phyloP scores from a whole-genome alignment of 768 basidiomycete genomes.

The Harrya chromipes region DNA sequence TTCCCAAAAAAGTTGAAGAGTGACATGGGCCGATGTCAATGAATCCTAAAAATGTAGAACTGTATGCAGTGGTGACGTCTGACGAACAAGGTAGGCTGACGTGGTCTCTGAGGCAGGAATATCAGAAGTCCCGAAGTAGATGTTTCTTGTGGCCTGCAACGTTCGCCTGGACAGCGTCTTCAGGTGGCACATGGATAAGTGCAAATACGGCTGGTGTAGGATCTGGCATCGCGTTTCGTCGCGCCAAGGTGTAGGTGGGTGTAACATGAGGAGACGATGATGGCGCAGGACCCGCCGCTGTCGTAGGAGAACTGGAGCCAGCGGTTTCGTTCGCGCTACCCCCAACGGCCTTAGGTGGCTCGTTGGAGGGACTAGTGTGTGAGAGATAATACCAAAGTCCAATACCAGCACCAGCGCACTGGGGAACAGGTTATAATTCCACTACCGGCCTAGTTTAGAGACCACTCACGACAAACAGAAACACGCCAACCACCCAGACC shows the following conservation, averaged over 20 bases:
- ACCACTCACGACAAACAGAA: conserved; percentile 50
- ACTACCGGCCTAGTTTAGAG: not conserved
- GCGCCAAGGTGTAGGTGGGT: conserved; percentile 59
- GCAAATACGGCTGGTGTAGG: conserved; percentile 16
- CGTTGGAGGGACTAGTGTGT: conserved; percentile 47
- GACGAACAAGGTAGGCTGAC: conserved; percentile 2
- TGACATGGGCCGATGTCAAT: not conserved
- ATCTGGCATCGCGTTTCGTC: conserved; percentile 28
- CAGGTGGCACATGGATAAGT: conserved; percentile 5
- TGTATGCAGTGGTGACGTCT: conserved; percentile 5
- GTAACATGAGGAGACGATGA: conserved; percentile 43
- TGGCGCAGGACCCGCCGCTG: conserved; percentile 9
- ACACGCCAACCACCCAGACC: conserved; percentile 68
- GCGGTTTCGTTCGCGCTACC: conserved; percentile 51
- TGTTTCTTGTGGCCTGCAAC: conserved; percentile 9
- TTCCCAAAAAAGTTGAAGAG: conserved; percentile 14
- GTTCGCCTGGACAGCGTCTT: conserved; percentile 2
- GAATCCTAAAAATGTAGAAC: conserved; percentile 1
- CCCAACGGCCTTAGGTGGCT: conserved; percentile 59
- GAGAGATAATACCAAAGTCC: conserved; percentile 59
- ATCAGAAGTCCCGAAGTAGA: conserved; percentile 10
- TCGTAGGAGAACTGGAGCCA: conserved; percentile 15
- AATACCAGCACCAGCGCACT: conserved; percentile 54
- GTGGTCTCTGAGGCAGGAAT: not conserved
- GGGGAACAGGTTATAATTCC: not conserved